phyloP scores from a whole-genome alignment of 495 filamentous ascomycete genomes.

The Melanomma pulvis-pyrius region DNA sequence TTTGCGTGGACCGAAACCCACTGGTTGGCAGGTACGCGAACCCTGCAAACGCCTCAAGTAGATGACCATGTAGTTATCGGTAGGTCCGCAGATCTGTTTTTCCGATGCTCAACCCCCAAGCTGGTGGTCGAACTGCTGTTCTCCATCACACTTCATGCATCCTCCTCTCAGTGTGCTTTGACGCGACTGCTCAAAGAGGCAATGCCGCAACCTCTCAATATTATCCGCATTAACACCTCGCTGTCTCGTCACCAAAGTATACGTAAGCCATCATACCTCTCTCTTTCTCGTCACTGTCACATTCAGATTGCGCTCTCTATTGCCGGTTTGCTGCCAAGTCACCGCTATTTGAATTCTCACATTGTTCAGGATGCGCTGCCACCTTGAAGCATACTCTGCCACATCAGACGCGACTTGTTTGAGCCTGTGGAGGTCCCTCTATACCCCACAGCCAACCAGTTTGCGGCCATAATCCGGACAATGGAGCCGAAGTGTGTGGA shows the following conservation, averaged over 20 bases:
- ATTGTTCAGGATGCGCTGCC: slow-evolving; percentile 3
- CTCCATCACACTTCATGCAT: slow-evolving; percentile 18
- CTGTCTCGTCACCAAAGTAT: slow-evolving; percentile 1
- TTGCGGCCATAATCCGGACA: background rate
- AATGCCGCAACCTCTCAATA: background rate
- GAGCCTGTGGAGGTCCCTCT: background rate
- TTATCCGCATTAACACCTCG: slow-evolving; percentile 25
- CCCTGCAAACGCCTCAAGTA: slow-evolving; percentile 7
- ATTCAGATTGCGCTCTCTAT: background rate
- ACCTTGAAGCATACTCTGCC: slow-evolving; percentile 8
- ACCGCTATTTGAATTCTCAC: slow-evolving; percentile 13
- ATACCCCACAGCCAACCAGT: background rate
- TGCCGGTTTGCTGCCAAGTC: background rate
- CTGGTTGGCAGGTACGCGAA: slow-evolving; percentile 12
- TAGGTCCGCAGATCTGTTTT: slow-evolving; percentile 1
- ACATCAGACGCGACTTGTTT: slow-evolving; percentile 15
- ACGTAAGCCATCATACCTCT: slow-evolving; percentile 15
- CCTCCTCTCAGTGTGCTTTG: slow-evolving; percentile 1
- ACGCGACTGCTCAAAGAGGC: slow-evolving; percentile 8
- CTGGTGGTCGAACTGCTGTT: slow-evolving; percentile 25
- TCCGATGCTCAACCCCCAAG: background rate
- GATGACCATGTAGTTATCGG: slow-evolving; percentile 3
- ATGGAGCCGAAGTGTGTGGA: background rate
- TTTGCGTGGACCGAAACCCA: background rate
- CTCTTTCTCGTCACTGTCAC: slow-evolving; percentile 6